Percentiles rank a stretch among this genome's conserved stretches.
These are phyloP conservation scores for Fistulifera solaris DNA, from an alignment of 108 stramenopile genomes.

Conservation along the genomic window DNA sequence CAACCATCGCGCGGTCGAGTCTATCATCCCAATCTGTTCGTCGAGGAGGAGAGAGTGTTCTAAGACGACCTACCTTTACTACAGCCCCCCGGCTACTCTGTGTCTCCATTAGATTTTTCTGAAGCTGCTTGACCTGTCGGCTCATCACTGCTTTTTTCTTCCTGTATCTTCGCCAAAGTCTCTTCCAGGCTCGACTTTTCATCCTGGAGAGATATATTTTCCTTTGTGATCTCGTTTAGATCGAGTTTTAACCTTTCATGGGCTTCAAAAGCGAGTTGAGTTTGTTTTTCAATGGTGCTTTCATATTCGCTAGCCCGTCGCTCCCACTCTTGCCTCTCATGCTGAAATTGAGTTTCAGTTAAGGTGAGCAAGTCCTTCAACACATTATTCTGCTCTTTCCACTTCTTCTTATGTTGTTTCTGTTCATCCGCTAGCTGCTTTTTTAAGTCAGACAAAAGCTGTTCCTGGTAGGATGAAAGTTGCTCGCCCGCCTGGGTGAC, in stretches of 20 bases:
- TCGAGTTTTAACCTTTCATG: not conserved
- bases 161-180: not conserved
- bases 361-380: not conserved
- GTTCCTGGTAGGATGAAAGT: not conserved
- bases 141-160: not conserved
- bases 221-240: not conserved
- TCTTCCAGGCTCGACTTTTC: not conserved
- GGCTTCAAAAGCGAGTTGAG: not conserved
- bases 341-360: not conserved
- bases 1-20: constrained; percentile 3
- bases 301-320: not conserved
- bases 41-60: not conserved
- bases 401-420: not conserved
- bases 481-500: not conserved
- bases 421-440: not conserved
- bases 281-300: not conserved
- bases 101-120: not conserved
- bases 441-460: not conserved
- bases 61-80: not conserved
- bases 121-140: constrained; percentile 3
- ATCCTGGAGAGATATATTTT: not conserved
- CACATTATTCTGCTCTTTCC: not conserved
- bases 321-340: not conserved
- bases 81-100: not conserved
- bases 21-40: constrained; percentile 3